Evolutionary conservation across 768 basidiomycete species (phyloP).

Genomic region (Galerina marginata): DNA sequence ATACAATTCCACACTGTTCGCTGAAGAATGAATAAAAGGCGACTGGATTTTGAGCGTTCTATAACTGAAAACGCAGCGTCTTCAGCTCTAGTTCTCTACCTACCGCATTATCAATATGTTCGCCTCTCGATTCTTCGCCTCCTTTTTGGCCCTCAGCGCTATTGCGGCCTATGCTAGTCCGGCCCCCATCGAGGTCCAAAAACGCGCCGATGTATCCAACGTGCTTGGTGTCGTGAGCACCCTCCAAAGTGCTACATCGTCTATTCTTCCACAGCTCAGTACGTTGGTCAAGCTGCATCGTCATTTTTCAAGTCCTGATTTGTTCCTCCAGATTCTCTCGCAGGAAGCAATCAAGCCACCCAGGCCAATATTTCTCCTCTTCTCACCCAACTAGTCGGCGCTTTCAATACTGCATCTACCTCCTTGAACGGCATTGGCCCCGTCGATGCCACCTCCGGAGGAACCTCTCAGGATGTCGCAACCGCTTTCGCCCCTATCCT

Average conservation of each 20-base stretch:
- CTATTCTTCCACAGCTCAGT: conserved; percentile 6
- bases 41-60: background rate
- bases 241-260: background rate
- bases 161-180: background rate
- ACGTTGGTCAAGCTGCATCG: background rate
- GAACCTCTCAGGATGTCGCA: conserved; percentile 1
- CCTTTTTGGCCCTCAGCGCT: background rate
- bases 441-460: background rate
- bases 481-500: conserved; percentile 5
- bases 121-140: conserved; percentile 3
- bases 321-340: background rate
- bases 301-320: background rate
- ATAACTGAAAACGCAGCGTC: background rate
- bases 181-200: background rate
- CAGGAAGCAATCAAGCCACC: background rate
- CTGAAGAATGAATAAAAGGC: conserved; percentile 1
- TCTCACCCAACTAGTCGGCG: background rate
- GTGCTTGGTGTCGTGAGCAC: background rate
- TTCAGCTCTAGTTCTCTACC: background rate
- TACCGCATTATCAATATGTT: conserved; percentile 1
- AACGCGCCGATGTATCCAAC: background rate
- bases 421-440: background rate
- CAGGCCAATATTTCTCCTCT: background rate
- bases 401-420: background rate
- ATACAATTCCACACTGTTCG: background rate